Base-by-base conservation (phyloP, 1,139 yeast genomes). In the Candida pseudoviswanathii region DNA sequence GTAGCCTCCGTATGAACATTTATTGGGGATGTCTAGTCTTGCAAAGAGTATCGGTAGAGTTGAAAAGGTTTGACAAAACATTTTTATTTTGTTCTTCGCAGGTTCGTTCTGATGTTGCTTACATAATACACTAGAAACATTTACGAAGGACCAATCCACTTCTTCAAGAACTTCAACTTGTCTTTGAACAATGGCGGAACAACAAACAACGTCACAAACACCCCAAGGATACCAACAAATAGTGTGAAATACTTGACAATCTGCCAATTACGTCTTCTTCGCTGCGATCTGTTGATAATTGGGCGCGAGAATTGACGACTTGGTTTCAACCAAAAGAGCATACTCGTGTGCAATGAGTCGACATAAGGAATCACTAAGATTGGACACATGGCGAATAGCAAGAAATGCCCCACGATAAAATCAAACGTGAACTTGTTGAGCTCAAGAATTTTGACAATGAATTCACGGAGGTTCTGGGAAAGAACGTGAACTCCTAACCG, bases 401-500 rank as follows among this genome's bases (percentile, higher is more conserved):
- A 63, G 27, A 76, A 62, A 63, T 90, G 96, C 0, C 90, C 85
- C 38, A 88, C 63, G 0, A 85, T 67, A 59, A 87, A 89, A 64
- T 90, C 97, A 36, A 80, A 80, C 0, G 89, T 81, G 67, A 88
- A 90, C 48, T 78, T 67, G 45, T 85, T 80, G 71, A 84, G 71
- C 62, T 90, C 97, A 58, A 83, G 76, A 2, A 78, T 67, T 59
- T 90, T 90, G 37, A 90, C 86, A 5, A 82, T 49, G 44, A 76
- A 77, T 62, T 90, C 97, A 51, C 96, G 69, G 4, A 80, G 45
- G 0, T 94, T 91, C 58, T 88, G 95, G 0, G 85, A 73, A 1
- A 88, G 48, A 1, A 78, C 68, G 38, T 76, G 64, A 79, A 82
- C 77, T 0, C 91, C 89, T 37, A 85, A 67, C 1, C 80, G 82